Evolutionary conservation across 192 early-diverging fungal species (phyloP).

Genomic region (Diversispora eburnea): DNA sequence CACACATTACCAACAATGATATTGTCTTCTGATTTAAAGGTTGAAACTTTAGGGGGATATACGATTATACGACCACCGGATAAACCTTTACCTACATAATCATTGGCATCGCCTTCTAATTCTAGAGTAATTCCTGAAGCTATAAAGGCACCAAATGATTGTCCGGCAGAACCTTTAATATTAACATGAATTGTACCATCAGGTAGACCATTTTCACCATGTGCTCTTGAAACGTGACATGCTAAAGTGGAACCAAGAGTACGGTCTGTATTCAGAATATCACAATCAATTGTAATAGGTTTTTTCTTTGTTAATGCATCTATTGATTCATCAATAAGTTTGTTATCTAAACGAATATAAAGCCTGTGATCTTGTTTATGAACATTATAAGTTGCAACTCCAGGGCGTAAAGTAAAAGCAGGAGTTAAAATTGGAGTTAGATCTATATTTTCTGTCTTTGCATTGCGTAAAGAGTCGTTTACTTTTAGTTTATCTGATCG

Average conservation of each 20-base stretch:
- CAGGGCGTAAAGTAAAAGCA: constrained; percentile 80
- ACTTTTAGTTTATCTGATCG: constrained; percentile 81
- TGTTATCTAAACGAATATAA: constrained; percentile 82
- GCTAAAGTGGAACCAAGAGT: constrained; percentile 89
- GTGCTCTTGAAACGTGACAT: constrained; percentile 77
- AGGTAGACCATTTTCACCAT: constrained; percentile 81
- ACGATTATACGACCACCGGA: constrained; percentile 88
- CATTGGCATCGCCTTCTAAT: constrained; percentile 97
- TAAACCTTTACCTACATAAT: constrained; percentile 98
- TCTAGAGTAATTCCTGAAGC: constrained; percentile 85
- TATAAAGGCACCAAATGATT: constrained; percentile 94
- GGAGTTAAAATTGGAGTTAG: constrained; percentile 84
- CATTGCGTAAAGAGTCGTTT: constrained; percentile 66
- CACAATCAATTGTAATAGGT: constrained; percentile 54
- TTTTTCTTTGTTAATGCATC: constrained; percentile 59
- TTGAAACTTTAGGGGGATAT: constrained; percentile 79
- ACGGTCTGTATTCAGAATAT: constrained; percentile 92
- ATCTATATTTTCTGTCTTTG: constrained; percentile 86
- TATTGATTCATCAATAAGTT: constrained; percentile 78
- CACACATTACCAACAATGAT: constrained; percentile 97
- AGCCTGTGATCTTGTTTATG: constrained; percentile 87
- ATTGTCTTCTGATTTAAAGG: constrained; percentile 82
- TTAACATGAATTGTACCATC: constrained; percentile 83
- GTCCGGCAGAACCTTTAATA: constrained; percentile 89
- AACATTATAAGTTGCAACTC: constrained; percentile 80